Evolutionary conservation across 2,329 filamentous ascomycete genomes (phyloP).

Genomic region (Penicillium sp.): DNA sequence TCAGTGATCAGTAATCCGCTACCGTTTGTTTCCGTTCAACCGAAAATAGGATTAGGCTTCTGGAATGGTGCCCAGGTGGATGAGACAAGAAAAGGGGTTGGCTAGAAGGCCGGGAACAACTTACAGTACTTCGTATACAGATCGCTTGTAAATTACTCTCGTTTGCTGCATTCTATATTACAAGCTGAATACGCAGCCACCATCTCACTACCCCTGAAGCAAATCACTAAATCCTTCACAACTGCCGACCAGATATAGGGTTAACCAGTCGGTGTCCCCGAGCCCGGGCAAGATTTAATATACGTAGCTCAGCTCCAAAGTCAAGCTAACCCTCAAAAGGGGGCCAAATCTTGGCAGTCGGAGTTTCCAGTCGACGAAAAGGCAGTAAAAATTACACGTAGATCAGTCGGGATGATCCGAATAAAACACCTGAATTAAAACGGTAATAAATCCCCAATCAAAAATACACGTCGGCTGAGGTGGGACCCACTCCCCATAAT

Average conservation of each 20-base stretch:
- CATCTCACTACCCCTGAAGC: background rate
- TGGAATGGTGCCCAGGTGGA: too few species aligned
- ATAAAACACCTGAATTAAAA: background rate
- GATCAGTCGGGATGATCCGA: constrained; percentile 15
- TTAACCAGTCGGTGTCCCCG: background rate
- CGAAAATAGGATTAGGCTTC: background rate
- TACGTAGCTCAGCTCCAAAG: background rate
- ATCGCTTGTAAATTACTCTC: too few species aligned
- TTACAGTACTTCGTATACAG: background rate
- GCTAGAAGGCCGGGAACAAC: too few species aligned
- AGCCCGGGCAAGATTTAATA: background rate
- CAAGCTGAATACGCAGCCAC: background rate
- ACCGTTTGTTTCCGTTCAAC: background rate
- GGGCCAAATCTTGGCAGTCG: background rate
- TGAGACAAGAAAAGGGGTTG: background rate
- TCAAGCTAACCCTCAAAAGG: background rate
- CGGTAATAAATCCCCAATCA: background rate
- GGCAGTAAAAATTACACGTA: background rate
- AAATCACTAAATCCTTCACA: background rate
- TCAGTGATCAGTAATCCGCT: background rate
- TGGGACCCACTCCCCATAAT: background rate
- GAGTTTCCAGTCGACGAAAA: background rate
- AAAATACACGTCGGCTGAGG: background rate
- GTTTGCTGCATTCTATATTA: too few species aligned
- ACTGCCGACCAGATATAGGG: background rate